A percentile compares a stretch with the other conserved stretches of the same genome.
Conservation (phyloP, 352 stramenopile genomes). For the Globisporangium spiculum region DNA sequence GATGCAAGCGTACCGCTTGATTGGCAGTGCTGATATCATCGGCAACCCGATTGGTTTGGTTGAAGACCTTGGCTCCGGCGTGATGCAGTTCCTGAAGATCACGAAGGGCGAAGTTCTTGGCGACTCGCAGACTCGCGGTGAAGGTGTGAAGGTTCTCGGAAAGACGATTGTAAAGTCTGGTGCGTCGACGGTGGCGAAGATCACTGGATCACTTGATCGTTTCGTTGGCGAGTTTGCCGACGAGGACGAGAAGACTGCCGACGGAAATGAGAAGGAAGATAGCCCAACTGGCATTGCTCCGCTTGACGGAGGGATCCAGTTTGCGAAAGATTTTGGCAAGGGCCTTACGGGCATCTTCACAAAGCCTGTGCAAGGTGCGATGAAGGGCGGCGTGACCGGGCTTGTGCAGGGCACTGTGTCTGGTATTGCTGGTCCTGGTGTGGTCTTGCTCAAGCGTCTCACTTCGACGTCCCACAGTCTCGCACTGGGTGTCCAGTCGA, state of each 20-base stretch:
- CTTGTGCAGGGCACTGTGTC: constrained; percentile 76
- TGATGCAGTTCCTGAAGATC: constrained; percentile 87
- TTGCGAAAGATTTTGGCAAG: constrained; percentile 83
- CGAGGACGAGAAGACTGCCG: constrained; percentile 29
- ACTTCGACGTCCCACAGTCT: constrained; percentile 84
- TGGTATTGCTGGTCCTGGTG: constrained; percentile 74
- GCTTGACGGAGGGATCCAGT: constrained; percentile 52
- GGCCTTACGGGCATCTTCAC: constrained; percentile 86
- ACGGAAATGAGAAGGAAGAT: constrained; percentile 25
- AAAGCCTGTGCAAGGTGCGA: constrained; percentile 82
- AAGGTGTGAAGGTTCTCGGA: constrained; percentile 83
- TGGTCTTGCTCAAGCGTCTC: constrained; percentile 78
- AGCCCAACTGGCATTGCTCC: constrained; percentile 39
- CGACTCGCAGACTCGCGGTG: constrained; percentile 75
- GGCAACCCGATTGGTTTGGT: constrained; percentile 86
- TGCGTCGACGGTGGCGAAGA: constrained; percentile 74
- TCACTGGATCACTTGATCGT: constrained; percentile 82
- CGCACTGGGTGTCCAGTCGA: constrained; percentile 75
- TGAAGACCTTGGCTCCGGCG: constrained; percentile 81
- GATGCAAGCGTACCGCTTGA: constrained; percentile 78
- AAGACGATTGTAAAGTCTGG: constrained; percentile 83
- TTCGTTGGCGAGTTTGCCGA: constrained; percentile 82
- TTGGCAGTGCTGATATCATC: constrained; percentile 85
- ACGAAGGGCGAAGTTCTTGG: constrained; percentile 85
- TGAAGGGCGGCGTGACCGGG: constrained; percentile 72